Percentiles rank a stretch among this genome's conserved stretches.
These are phyloP conservation scores for Macrotyloma uniflorum DNA, from an alignment of 306 rosid species.

Conservation along the genomic window DNA sequence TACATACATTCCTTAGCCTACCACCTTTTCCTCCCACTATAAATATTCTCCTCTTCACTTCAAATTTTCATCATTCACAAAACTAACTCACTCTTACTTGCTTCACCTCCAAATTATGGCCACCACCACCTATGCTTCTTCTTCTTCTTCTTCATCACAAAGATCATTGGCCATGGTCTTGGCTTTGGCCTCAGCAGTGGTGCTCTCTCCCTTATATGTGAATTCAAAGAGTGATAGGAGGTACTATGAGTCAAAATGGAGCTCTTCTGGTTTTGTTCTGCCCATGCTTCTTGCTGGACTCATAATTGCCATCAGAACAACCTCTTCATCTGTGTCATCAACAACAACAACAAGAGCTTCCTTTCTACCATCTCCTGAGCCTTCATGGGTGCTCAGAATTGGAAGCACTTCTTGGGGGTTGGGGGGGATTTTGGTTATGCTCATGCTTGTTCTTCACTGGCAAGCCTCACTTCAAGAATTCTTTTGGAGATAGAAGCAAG, in stretches of 20 bases:
- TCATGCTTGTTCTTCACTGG: slow-evolving; percentile 77
- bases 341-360: slow-evolving; percentile 45
- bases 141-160: slow-evolving; percentile 59
- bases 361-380: slow-evolving; percentile 55
- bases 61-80: not conserved
- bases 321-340: slow-evolving; percentile 50
- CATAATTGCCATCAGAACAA: slow-evolving; percentile 69
- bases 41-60: slow-evolving; percentile 41
- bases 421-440: slow-evolving; percentile 67
- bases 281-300: slow-evolving; percentile 85
- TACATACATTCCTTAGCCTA: slow-evolving; percentile 66
- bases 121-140: slow-evolving; percentile 43
- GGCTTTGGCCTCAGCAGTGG: slow-evolving; percentile 69
- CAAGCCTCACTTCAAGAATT: slow-evolving; percentile 68
- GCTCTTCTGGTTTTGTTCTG: slow-evolving; percentile 72
- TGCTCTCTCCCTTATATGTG: slow-evolving; percentile 65
- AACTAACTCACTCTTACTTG: not conserved
- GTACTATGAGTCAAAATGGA: slow-evolving; percentile 66
- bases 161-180: slow-evolving; percentile 76
- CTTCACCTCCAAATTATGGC: slow-evolving; percentile 44
- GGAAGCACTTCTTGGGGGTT: slow-evolving; percentile 85
- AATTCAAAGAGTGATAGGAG: slow-evolving; percentile 43
- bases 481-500: slow-evolving; percentile 60
- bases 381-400: slow-evolving; percentile 78
- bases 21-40: slow-evolving; percentile 44